These are phyloP conservation scores for Fonsecaea pedrosoi DNA, from an alignment of 2,329 filamentous ascomycete genomes.

Conservation along the genomic window DNA sequence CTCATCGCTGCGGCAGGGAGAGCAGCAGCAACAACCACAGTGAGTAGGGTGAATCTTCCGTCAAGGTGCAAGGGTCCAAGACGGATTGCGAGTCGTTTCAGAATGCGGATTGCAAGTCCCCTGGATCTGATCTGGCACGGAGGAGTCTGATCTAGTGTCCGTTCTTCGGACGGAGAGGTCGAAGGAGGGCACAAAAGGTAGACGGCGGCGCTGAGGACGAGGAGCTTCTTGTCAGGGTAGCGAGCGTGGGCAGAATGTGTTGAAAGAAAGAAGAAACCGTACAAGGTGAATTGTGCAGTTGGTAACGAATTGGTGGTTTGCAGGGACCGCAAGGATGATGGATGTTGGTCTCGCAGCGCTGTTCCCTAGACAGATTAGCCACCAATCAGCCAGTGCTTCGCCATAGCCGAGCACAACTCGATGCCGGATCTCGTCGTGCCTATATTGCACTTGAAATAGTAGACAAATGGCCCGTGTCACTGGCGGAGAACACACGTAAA, in stretches of 20 bases:
- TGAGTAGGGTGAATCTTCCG: not conserved
- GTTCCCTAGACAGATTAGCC: slow-evolving; percentile 1
- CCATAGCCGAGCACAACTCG: not conserved
- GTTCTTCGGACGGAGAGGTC: not conserved
- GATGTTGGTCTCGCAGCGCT: slow-evolving; percentile 2
- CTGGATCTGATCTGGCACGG: slow-evolving; percentile 15
- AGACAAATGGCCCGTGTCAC: not conserved
- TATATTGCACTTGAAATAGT: not conserved
- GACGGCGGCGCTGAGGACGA: slow-evolving; percentile 1
- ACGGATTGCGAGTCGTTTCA: slow-evolving; percentile 25
- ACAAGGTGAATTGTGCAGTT: not conserved
- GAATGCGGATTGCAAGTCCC: slow-evolving; percentile 14
- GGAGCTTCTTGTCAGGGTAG: slow-evolving; percentile 10
- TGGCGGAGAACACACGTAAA: not conserved
- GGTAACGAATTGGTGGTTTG: slow-evolving; percentile 4
- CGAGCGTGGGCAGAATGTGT: slow-evolving; percentile 16
- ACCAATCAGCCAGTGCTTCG: not conserved
- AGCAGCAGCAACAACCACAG: slow-evolving; percentile 11
- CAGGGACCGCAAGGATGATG: slow-evolving; percentile 8
- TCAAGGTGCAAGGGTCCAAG: slow-evolving; percentile 11
- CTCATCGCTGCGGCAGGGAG: slow-evolving; percentile 31
- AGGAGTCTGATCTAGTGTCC: slow-evolving; percentile 6
- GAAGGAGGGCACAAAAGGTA: slow-evolving; percentile 1
- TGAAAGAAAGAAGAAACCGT: slow-evolving; percentile 4
- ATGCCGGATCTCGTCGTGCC: not conserved